These are phyloP conservation scores for Collybiopsis luxurians DNA, from an alignment of 768 basidiomycete genomes.

Conservation along the genomic window DNA sequence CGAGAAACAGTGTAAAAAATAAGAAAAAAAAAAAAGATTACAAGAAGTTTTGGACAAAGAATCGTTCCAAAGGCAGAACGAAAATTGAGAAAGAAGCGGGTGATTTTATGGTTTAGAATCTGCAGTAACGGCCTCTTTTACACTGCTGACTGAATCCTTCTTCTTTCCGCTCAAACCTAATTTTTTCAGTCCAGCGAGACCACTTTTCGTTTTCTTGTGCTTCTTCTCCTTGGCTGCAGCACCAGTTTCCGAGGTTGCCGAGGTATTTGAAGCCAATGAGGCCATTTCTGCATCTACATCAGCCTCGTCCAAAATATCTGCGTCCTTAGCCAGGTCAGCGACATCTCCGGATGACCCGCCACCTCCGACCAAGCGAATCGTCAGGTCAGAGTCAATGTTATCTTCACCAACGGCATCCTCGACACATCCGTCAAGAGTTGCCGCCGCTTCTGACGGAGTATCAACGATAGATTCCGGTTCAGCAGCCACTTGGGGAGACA, in stretches of 20 bases:
- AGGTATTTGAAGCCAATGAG: slow-evolving; percentile 32
- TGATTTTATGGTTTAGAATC: slow-evolving; percentile 9
- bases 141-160: slow-evolving; percentile 47
- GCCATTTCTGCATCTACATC: slow-evolving; percentile 37
- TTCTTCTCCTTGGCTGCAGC: slow-evolving; percentile 39
- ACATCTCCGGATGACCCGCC: slow-evolving; percentile 42
- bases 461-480: slow-evolving; percentile 3
- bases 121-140: slow-evolving; percentile 32
- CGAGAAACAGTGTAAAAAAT: background rate
- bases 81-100: background rate
- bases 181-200: slow-evolving; percentile 55
- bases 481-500: slow-evolving; percentile 5
- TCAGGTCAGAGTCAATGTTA: slow-evolving; percentile 32
- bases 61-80: background rate
- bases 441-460: background rate
- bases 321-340: slow-evolving; percentile 19
- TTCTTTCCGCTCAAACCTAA: slow-evolving; percentile 48
- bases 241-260: slow-evolving; percentile 20
- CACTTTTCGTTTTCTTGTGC: slow-evolving; percentile 54
- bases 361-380: slow-evolving; percentile 59
- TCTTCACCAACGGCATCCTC: slow-evolving; percentile 17
- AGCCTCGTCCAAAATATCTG: slow-evolving; percentile 26
- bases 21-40: background rate
- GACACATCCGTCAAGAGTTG: background rate
- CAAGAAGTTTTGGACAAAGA: too few relatives aligned